Percentiles rank a stretch among this genome's conserved stretches.
These are phyloP conservation scores for Botrytis squamosa DNA, from an alignment of 2,329 filamentous ascomycete species.

Conservation along the genomic window DNA sequence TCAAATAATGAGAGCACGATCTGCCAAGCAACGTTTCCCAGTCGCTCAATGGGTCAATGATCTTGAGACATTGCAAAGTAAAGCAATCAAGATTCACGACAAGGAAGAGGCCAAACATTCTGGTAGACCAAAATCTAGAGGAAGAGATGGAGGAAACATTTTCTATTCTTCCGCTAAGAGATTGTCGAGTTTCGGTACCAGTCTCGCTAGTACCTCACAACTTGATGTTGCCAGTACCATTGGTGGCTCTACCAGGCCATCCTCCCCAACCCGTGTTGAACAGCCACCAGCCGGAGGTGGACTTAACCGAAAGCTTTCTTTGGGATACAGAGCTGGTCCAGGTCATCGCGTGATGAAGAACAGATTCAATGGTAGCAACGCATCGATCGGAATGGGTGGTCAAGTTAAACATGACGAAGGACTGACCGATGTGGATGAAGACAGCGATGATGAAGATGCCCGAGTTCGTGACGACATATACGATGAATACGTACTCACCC, in stretches of 20 bases:
- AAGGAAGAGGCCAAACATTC: conserved; percentile 17
- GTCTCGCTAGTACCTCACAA: conserved; percentile 19
- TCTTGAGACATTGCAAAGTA: conserved; percentile 59
- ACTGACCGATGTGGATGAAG: conserved; percentile 20
- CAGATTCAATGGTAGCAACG: not conserved
- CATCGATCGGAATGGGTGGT: not conserved
- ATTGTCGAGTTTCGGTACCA: conserved; percentile 16
- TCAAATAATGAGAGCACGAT: conserved; percentile 62
- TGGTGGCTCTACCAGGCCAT: conserved; percentile 12
- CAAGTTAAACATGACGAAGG: conserved; percentile 6
- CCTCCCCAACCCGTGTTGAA: conserved; percentile 8
- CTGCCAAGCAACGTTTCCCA: conserved; percentile 64
- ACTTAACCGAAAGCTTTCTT: conserved; percentile 17
- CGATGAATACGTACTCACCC: conserved; percentile 22
- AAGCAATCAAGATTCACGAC: conserved; percentile 49
- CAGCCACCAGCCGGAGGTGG: conserved; percentile 17
- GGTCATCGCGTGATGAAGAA: conserved; percentile 20
- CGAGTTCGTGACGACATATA: conserved; percentile 18
- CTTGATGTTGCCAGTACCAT: conserved; percentile 19
- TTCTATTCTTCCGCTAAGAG: conserved; percentile 13
- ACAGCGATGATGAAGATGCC: conserved; percentile 15
- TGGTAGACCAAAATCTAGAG: conserved; percentile 22
- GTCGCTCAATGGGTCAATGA: conserved; percentile 67
- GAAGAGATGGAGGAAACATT: conserved; percentile 7
- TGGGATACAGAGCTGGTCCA: conserved; percentile 21